Evolutionary conservation across 345 rosid species (phyloP), one percentile per base, ranked within the genome.

Genomic region (Eucalyptus sideroxylon): DNA sequence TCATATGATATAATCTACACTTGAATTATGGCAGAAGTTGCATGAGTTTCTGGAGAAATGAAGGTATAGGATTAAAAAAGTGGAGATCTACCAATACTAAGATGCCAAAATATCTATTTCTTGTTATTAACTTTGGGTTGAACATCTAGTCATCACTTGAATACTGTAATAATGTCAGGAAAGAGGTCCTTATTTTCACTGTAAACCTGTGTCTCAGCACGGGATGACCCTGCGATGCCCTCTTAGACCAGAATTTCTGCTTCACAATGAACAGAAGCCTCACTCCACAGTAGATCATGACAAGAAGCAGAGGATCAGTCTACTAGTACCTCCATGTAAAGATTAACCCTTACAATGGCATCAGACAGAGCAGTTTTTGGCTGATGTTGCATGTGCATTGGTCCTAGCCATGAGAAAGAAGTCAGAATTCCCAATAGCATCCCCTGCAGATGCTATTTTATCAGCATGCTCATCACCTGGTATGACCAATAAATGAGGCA

Each of bases 381-480:
- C 94, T 8, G 95, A 95, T 9, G 92, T 91, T 10, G 94, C 96
- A 82, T 93, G 90, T 1, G 95, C 95, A 89, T 94, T 94, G 44
- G 94, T 92, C 77, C 96, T 91, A 56, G 94, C 95, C 34, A 93
- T 93, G 65, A 95, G 93, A 89, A 94, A 93, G 88, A 95, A 93
- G 87, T 93, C 92, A 9, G 96, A 90, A 89, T 93, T 93, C 90
- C 94, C 95, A 56, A 92, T 91, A 42, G 95, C 96, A 83, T 94
- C 94, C 88, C 95, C 92, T 3, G 94, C 93, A 87, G 93, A 93
- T 81, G 94, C 95, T 80, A 94, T 93, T 87, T 94, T 93, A 19
- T 93, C 92, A 27, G 97, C 95, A 88, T 95, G 94, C 90, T 95
- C 93, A 87, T 93, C 96, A 5, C 94, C 94, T 60, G 94, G 93